These are phyloP conservation scores for Talaromyces sp. DNA, from an alignment of 2,329 filamentous ascomycete genomes.

Conservation along the genomic window DNA sequence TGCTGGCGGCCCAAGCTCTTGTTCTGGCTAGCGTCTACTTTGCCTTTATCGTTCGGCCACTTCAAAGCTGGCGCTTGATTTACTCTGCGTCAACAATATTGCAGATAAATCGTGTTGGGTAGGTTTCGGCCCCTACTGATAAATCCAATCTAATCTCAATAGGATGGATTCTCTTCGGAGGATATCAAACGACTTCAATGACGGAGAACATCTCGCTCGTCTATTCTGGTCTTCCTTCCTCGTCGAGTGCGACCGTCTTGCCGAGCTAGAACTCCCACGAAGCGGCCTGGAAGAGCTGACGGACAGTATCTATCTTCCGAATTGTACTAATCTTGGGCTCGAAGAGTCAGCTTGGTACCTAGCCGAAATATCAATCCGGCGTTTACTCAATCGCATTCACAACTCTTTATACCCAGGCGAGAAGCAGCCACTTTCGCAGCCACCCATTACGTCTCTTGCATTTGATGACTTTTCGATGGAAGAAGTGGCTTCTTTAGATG, in stretches of 20 bases:
- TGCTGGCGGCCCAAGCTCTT: constrained; percentile 24
- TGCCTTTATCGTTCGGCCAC: constrained; percentile 32
- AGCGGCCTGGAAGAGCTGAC: constrained; percentile 33
- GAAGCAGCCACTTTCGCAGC: constrained; percentile 24
- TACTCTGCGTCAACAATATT: constrained; percentile 31
- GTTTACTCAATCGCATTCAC: constrained; percentile 35
- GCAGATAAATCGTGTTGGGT: constrained; percentile 24
- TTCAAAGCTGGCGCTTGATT: constrained; percentile 36
- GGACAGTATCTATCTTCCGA: constrained; percentile 31
- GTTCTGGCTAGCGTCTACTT: constrained; percentile 35
- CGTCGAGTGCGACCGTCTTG: constrained; percentile 27
- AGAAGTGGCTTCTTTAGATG: constrained; percentile 28
- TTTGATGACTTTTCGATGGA: constrained; percentile 28
- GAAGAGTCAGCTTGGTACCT: constrained; percentile 25
- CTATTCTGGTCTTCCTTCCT: constrained; percentile 12
- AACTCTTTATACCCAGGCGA: constrained; percentile 30
- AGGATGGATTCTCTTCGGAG: constrained; percentile 8
- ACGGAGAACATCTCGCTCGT: constrained; percentile 9
- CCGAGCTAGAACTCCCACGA: constrained; percentile 33
- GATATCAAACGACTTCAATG: not conserved
- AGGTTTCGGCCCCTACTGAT: not conserved
- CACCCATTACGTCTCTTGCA: constrained; percentile 23
- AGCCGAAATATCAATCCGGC: constrained; percentile 33
- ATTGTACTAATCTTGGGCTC: constrained; percentile 24
- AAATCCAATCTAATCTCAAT: not conserved